Evolutionary conservation across 164 flowering plant species (phyloP), one percentile per base, ranked within the genome.

Genomic region (Malania oleifera): DNA sequence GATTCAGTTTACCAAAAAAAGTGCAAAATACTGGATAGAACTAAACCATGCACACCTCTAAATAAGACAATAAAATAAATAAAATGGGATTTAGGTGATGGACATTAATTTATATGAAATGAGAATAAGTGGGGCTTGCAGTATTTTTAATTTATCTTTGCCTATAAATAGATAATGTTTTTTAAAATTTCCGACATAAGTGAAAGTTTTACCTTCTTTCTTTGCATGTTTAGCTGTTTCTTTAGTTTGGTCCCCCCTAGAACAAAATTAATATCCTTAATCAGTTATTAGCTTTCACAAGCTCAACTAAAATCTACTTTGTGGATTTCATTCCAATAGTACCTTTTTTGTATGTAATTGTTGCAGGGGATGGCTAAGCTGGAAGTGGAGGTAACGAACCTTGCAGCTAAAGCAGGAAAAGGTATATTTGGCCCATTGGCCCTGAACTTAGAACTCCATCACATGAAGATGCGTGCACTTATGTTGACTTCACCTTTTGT

Each of bases 331-430:
- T 22, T 49, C 20, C 40, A 44, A 25, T 12, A 18, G 15, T 26
- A 48, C 18, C 5, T 10, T 43, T 31, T 35, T 57, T 24, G 39
- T 37, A 2, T 29, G 19, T 24, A 25, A 15, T 43, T 24, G 57
- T 46, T 72, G 26, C 69, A 95, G 99, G 96, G 85, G 18, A 52
- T 37, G 11, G 93, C 91, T 49, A 87, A 72, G 70, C 75, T 95
- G 74, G 97, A 95, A 75, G 80, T 91, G 48, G 97, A 95, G 78
- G 95, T 95, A 45, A 88, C 99, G 60, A 95, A 95, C 60, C 91
- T 91, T 59, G 85, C 93, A 43, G 92, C 93, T 35, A 91, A 85
- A 75, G 97, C 97, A 59, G 99, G 99, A 60, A 95, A 95, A 83
- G 99, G 99, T 91, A 75, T 29, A 26, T 40, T 17, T 2, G 50